Evolutionary conservation across 2,329 filamentous ascomycete genomes (phyloP).

Genomic region (Macroventuria anomochaeta): DNA sequence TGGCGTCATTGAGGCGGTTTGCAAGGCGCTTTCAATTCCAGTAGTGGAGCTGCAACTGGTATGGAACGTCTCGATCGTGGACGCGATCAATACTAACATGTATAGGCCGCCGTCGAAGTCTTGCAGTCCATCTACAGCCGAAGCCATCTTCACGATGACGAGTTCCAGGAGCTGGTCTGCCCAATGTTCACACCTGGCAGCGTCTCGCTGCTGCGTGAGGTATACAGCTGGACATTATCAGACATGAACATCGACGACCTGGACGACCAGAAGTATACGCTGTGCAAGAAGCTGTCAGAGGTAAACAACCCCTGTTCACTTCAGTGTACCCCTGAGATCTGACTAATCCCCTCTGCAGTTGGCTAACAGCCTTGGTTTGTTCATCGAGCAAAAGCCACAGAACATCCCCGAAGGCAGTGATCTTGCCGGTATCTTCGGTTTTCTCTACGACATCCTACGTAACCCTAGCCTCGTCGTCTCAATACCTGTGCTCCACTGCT

Average conservation of each 20-base stretch:
- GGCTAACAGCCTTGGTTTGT: constrained; percentile 82
- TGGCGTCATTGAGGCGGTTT: constrained; percentile 47
- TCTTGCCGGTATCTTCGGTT: constrained; percentile 75
- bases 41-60: constrained; percentile 47
- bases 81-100: constrained; percentile 24
- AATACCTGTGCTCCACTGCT: constrained; percentile 88
- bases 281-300: constrained; percentile 94
- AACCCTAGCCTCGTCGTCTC: constrained; percentile 90
- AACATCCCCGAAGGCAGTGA: constrained; percentile 70
- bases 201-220: constrained; percentile 71
- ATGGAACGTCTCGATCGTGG: constrained; percentile 6
- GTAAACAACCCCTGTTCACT: constrained; percentile 54
- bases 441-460: constrained; percentile 79
- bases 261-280: constrained; percentile 88
- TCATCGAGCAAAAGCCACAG: constrained; percentile 78
- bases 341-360: constrained; percentile 62
- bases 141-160: constrained; percentile 73
- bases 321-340: constrained; percentile 10
- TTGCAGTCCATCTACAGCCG: constrained; percentile 83
- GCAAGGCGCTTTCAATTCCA: constrained; percentile 48
- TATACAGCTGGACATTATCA: constrained; percentile 81
- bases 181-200: constrained; percentile 78
- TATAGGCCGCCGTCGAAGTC: constrained; percentile 70
- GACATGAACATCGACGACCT: constrained; percentile 81
- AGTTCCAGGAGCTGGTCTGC: constrained; percentile 78